phyloP scores from a whole-genome alignment of 371 early-diverging fungal genomes.

The Lichtheimia ramosa region DNA sequence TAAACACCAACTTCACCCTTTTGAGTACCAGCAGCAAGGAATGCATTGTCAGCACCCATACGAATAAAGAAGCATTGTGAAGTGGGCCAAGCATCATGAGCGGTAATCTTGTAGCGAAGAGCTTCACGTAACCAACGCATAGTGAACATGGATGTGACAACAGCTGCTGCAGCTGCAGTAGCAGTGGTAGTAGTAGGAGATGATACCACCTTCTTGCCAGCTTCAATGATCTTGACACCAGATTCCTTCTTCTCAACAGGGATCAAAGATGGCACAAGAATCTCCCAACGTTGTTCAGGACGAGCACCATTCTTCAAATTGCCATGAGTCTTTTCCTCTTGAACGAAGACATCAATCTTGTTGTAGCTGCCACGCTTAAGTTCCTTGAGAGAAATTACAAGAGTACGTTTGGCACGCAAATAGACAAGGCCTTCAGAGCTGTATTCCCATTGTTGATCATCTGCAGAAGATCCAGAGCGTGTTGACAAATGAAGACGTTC shows the following conservation, averaged over 20 bases:
- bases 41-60: conserved; percentile 33
- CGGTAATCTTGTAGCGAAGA: conserved; percentile 25
- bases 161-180: conserved; percentile 21
- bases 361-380: conserved; percentile 21
- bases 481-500: conserved; percentile 30
- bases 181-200: conserved; percentile 23
- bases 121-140: conserved; percentile 37
- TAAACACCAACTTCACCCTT: conserved; percentile 37
- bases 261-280: conserved; percentile 41
- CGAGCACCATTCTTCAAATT: conserved; percentile 31
- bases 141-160: conserved; percentile 23
- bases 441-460: conserved; percentile 44
- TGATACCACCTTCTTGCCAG: conserved; percentile 30
- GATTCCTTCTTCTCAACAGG: conserved; percentile 27
- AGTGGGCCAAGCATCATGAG: conserved; percentile 27
- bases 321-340: conserved; percentile 32
- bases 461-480: conserved; percentile 12
- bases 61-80: conserved; percentile 47
- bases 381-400: conserved; percentile 39
- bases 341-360: conserved; percentile 37
- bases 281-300: conserved; percentile 43
- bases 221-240: conserved; percentile 34
- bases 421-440: conserved; percentile 29
- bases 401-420: conserved; percentile 27
- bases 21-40: conserved; percentile 36